A percentile compares a stretch with the other conserved stretches of the same genome.
Conservation (phyloP, 495 filamentous ascomycete species). For the Xylaria nigripes region DNA sequence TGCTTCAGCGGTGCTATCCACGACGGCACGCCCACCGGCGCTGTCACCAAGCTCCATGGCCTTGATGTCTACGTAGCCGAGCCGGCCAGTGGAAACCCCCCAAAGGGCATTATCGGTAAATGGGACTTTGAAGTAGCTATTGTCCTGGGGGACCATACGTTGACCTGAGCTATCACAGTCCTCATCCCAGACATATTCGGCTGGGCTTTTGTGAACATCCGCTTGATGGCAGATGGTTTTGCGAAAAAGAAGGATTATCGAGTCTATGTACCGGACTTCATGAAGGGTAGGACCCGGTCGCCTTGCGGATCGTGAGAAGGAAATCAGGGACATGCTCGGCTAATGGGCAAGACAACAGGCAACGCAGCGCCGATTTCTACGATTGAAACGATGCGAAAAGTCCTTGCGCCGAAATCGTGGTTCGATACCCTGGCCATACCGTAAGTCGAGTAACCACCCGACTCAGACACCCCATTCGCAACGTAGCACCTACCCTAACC, state of each 20-base stretch:
- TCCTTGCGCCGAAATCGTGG: conserved; percentile 9
- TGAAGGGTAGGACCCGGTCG: conserved; percentile 31
- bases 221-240: conserved; percentile 39
- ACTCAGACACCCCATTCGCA: background rate
- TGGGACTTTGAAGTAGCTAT: background rate
- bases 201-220: conserved; percentile 41
- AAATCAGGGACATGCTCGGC: background rate
- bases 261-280: conserved; percentile 44
- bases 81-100: conserved; percentile 18
- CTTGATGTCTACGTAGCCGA: conserved; percentile 33
- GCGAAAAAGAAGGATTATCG: conserved; percentile 32
- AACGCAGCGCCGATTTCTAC: conserved; percentile 7
- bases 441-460: conserved; percentile 7
- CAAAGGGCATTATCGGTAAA: conserved; percentile 30
- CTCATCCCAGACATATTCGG: conserved; percentile 44
- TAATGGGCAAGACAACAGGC: conserved; percentile 3
- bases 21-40: conserved; percentile 15
- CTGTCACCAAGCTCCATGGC: conserved; percentile 29
- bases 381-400: background rate
- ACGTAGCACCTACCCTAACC: background rate
- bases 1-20: conserved; percentile 20
- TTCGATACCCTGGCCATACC: conserved; percentile 4
- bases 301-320: too few species aligned
- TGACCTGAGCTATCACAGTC: conserved; percentile 12
- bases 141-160: too few species aligned